Evolutionary conservation across 1,139 yeast species (phyloP).

Genomic region (Hyphopichia khmerensis): DNA sequence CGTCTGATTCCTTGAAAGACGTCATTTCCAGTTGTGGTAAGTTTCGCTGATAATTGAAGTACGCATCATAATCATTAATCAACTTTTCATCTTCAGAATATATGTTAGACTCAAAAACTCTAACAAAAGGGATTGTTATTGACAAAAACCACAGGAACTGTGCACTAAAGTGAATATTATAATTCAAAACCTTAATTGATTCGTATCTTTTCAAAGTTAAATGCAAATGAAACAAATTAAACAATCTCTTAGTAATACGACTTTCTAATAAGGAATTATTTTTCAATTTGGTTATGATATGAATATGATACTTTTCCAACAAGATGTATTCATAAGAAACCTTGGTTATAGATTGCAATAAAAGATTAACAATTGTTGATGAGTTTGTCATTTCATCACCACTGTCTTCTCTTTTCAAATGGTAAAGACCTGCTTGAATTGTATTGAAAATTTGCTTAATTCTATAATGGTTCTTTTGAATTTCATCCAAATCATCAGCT

Average conservation of each 20-base stretch:
- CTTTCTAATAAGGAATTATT: constrained; percentile 33
- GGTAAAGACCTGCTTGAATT: constrained; percentile 26
- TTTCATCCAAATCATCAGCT: constrained; percentile 17
- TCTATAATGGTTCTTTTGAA: constrained; percentile 27
- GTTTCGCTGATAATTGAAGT: constrained; percentile 13
- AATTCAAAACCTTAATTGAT: constrained; percentile 33
- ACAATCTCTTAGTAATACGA: constrained; percentile 21
- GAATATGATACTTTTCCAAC: constrained; percentile 42
- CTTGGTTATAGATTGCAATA: constrained; percentile 34
- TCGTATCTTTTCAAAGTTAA: constrained; percentile 11
- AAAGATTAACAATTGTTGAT: constrained; percentile 15
- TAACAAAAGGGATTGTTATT: constrained; percentile 35
- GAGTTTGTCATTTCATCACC: constrained; percentile 22
- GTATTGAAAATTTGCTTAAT: constrained; percentile 25
- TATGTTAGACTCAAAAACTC: constrained; percentile 34
- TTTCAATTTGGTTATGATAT: constrained; percentile 35
- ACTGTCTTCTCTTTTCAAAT: constrained; percentile 28
- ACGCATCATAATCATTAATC: constrained; percentile 12
- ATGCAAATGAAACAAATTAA: constrained; percentile 17
- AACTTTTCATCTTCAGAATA: constrained; percentile 26
- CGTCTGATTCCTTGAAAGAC: constrained; percentile 26
- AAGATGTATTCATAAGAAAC: constrained; percentile 42
- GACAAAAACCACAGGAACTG: constrained; percentile 43
- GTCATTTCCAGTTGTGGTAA: constrained; percentile 10
- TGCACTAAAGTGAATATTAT: constrained; percentile 33